A percentile compares a stretch with the other conserved stretches of the same genome.
Conservation (phyloP, 2,329 filamentous ascomycete genomes). For the Talaromyces islandicus region DNA sequence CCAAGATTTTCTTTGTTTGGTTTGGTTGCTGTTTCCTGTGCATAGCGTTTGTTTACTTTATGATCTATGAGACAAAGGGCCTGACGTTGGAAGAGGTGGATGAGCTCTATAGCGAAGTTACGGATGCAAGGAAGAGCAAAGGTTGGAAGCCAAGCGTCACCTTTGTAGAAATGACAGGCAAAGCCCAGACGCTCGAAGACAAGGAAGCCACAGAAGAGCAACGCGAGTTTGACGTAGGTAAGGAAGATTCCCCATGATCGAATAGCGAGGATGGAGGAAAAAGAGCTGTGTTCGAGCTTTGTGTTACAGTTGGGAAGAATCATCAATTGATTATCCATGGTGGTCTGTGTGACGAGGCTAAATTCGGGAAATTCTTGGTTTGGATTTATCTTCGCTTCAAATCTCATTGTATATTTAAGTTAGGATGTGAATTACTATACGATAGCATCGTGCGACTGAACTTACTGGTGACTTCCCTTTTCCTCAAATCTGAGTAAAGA, state of each 20-base stretch:
- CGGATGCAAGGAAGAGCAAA: constrained; percentile 12
- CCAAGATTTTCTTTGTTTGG: constrained; percentile 57
- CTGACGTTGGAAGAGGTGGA: constrained; percentile 77
- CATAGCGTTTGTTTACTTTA: constrained; percentile 53
- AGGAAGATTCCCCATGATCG: background rate
- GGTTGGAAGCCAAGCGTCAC: constrained; percentile 1
- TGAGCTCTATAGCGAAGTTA: constrained; percentile 53
- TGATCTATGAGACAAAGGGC: constrained; percentile 84
- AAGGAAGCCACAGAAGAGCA: background rate
- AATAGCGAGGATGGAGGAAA: background rate
- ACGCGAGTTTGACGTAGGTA: background rate
- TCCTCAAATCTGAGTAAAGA: background rate
- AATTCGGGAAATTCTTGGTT: background rate
- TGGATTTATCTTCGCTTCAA: background rate
- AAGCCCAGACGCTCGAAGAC: background rate
- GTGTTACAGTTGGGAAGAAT: background rate
- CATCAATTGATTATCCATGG: background rate
- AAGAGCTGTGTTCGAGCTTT: background rate
- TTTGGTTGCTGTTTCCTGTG: constrained; percentile 52
- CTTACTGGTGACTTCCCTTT: background rate
- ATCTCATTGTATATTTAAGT: background rate
- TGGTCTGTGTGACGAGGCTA: background rate
- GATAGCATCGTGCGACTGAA: background rate
- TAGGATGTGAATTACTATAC: background rate
- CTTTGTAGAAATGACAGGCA: background rate